Percentiles rank a stretch among this genome's conserved stretches.
Evolutionary conservation across 306 rosid genomes (phyloP).

Genomic region (Corylus avellana): DNA sequence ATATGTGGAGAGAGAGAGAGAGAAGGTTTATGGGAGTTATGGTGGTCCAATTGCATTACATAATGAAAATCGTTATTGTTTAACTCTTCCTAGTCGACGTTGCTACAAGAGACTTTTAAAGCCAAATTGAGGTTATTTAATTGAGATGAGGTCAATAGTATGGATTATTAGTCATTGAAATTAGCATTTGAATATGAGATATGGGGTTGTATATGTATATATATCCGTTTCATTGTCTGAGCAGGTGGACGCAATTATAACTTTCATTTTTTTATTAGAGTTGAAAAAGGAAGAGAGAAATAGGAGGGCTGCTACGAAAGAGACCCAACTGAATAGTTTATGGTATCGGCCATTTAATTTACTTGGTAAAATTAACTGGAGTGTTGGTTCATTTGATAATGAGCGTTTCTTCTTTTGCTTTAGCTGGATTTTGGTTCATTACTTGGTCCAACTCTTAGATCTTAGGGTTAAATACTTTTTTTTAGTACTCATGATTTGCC

Average conservation of each 20-base stretch:
- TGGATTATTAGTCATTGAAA: slow-evolving; percentile 32
- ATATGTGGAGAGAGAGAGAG: background rate
- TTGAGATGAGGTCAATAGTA: slow-evolving; percentile 31
- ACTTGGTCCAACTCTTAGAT: background rate
- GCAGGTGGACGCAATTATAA: background rate
- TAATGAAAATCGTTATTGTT: slow-evolving; percentile 6
- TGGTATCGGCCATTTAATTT: background rate
- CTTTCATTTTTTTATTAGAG: background rate
- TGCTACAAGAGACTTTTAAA: slow-evolving; percentile 22
- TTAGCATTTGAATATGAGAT: slow-evolving; percentile 12
- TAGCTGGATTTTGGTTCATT: background rate
- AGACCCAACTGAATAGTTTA: background rate
- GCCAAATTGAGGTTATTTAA: slow-evolving; percentile 27
- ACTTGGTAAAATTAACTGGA: background rate
- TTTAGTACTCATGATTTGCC: too few relatives aligned
- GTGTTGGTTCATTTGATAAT: background rate
- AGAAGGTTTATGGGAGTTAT: background rate
- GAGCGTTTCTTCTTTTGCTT: background rate
- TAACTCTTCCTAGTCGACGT: background rate
- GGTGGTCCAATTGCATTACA: slow-evolving; percentile 30
- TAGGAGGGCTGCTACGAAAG: background rate
- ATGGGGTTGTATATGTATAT: slow-evolving; percentile 6
- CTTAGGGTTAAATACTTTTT: too few relatives aligned
- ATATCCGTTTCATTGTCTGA: background rate
- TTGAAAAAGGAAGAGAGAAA: background rate